Base-by-base conservation (phyloP, 2,329 filamentous ascomycete genomes). In the Exophiala spinifera region DNA sequence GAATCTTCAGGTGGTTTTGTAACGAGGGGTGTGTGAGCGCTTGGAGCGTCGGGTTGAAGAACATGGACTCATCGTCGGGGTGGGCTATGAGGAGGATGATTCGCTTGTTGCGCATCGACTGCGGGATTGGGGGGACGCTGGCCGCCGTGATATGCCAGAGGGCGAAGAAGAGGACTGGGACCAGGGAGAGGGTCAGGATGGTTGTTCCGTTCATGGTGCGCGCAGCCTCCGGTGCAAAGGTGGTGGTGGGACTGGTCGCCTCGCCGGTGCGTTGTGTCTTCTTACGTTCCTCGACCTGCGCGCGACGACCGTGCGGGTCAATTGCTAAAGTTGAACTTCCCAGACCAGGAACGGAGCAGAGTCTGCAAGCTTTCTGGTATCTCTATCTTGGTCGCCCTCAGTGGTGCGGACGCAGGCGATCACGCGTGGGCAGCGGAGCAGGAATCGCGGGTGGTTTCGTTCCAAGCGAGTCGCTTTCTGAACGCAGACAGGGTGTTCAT, bases 51-150 rank as follows among this genome's bases (percentile, higher is more conserved):
- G 94, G 94, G 60, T 91, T 85, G 74, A 99, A 99, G 79, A 99
- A 99, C 94, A 99, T 99, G 71, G 92, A 94, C 76, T 99, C 94
- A 67, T 99, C 94, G 73, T 99, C 94, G 0, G 94, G 94, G 74
- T 99, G 94, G 19, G 94, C 94, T 66, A 99, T 97, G 51, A 99
- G 79, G 50, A 99, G 81, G 69, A 89, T 88, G 67, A 99, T 90
- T 66, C 89, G 85, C 79, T 95, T 95, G 75, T 89, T 87, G 64
- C 78, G 79, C 60, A 96, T 76, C 42, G 76, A 80, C 3, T 89
- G 88, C 2, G 61, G 61, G 3, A 63, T 83, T 67, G 51, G 75
- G 67, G 62, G 61, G 55, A 45, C 54, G 34, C 36, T 68, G 60
- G 31, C 63, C 53, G 51, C 65, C 55, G 76, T 61, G 51, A 76